These are phyloP conservation scores for Sungouiella thailandica DNA, from an alignment of 805 yeast genomes.

Conservation along the genomic window DNA sequence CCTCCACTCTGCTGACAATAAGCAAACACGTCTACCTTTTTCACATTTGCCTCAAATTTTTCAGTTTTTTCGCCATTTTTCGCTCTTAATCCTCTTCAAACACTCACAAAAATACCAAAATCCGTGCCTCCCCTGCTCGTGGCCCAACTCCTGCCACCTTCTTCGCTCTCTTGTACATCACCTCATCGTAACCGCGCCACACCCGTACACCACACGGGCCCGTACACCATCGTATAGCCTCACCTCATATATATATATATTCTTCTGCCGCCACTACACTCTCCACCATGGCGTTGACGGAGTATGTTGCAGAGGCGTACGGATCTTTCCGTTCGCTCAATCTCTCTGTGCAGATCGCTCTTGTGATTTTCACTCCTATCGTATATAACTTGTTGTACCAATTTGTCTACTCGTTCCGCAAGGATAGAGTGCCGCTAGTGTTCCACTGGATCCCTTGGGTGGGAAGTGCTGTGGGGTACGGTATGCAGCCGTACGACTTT, in stretches of 20 bases:
- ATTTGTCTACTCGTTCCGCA: constrained; percentile 61
- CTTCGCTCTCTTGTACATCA: not conserved
- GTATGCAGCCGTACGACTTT: constrained; percentile 90
- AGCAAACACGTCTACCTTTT: too few species aligned
- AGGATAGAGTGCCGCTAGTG: constrained; percentile 84
- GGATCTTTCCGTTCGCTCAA: constrained; percentile 22
- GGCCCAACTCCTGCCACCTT: not conserved
- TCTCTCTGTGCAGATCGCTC: constrained; percentile 22
- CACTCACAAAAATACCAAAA: not conserved
- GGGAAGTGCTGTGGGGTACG: constrained; percentile 85
- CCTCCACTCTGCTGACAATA: too few species aligned
- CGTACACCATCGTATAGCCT: constrained; percentile 16
- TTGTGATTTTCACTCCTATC: constrained; percentile 50
- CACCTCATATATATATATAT: not conserved
- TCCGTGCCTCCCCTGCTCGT: not conserved
- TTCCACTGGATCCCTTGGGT: constrained; percentile 94
- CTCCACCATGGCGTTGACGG: constrained; percentile 11
- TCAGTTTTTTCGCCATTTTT: too few species aligned
- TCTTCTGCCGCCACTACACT: too few species aligned
- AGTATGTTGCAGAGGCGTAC: constrained; percentile 7
- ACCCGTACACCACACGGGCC: constrained; percentile 2
- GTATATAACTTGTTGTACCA: constrained; percentile 64
- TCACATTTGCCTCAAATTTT: too few species aligned
- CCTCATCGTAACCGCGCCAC: not conserved
- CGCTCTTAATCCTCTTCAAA: too few species aligned